A percentile compares a stretch with the other conserved stretches of the same genome.
phyloP scores from a whole-genome alignment of 2,329 filamentous ascomycete genomes.

The Truncatella angustata region DNA sequence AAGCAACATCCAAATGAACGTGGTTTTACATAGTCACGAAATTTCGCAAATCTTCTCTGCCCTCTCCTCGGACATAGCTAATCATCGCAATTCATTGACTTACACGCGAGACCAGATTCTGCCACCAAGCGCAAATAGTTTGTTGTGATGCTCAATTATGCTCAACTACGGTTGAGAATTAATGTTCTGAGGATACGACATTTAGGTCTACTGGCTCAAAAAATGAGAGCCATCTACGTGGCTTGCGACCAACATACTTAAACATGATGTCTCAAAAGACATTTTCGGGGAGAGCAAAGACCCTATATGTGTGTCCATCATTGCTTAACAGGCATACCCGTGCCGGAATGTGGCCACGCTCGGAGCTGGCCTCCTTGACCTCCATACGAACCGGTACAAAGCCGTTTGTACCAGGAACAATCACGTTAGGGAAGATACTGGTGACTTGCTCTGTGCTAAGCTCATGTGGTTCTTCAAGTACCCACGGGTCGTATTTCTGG shows the following conservation, averaged over 20 bases:
- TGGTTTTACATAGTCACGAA: no score
- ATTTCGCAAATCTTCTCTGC: no score
- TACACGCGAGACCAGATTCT: no score
- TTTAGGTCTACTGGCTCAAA: no score
- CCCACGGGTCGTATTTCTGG: slow-evolving; percentile 27
- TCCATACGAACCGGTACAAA: slow-evolving; percentile 51
- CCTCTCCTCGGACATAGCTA: no score
- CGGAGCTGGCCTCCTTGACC: slow-evolving; percentile 41
- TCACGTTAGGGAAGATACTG: slow-evolving; percentile 25
- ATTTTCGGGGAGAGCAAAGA: slow-evolving; percentile 42
- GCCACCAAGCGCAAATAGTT: no score
- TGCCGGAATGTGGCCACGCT: slow-evolving; percentile 45
- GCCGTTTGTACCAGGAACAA: slow-evolving; percentile 23
- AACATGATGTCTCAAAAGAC: neutral
- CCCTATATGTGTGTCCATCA: slow-evolving; percentile 45
- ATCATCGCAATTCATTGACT: no score
- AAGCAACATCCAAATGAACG: no score
- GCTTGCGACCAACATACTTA: neutral
- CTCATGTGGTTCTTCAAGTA: slow-evolving; percentile 18
- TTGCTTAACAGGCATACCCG: slow-evolving; percentile 50
- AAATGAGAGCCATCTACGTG: no score
- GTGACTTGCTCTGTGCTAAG: slow-evolving; percentile 29
- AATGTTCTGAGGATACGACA: no score
- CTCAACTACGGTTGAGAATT: no score
- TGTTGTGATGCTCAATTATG: no score